These are phyloP conservation scores for Cladosporium sphaerospermum DNA, from an alignment of 2,329 filamentous ascomycete genomes.

Conservation along the genomic window DNA sequence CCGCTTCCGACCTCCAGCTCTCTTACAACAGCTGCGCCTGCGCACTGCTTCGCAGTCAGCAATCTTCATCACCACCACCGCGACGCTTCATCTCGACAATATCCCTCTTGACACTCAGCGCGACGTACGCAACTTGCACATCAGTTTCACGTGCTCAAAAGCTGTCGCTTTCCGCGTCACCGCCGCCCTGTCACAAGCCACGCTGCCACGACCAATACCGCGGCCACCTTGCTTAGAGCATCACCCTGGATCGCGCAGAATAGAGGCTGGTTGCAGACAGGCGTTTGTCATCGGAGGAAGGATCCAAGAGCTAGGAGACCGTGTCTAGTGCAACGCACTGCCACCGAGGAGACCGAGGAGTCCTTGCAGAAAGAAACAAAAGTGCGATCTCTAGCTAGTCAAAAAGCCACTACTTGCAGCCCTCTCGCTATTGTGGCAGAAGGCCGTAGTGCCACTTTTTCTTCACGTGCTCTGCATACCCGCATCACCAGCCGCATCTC, in stretches of 20 bases:
- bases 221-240: too few relatives aligned
- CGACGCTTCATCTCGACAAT: too few relatives aligned
- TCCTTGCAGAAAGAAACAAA: constrained; percentile 2
- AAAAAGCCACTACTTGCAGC: constrained; percentile 12
- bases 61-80: too few relatives aligned
- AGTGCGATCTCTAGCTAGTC: constrained; percentile 12
- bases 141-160: too few relatives aligned
- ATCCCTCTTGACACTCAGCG: too few relatives aligned
- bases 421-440: constrained; percentile 10
- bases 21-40: too few relatives aligned
- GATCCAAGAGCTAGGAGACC: not conserved
- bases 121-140: too few relatives aligned
- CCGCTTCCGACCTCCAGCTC: too few relatives aligned
- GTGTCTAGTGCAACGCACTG: not conserved
- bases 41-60: too few relatives aligned
- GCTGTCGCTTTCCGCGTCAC: too few relatives aligned
- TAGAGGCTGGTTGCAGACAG: not conserved
- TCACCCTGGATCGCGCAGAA: not conserved
- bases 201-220: too few relatives aligned
- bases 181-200: too few relatives aligned
- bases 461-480: constrained; percentile 11
- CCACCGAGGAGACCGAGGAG: not conserved
- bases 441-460: constrained; percentile 12
- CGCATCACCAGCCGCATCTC: constrained; percentile 7
- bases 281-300: not conserved